Evolutionary conservation across 2,329 filamentous ascomycete species (phyloP).

Genomic region (Onygenales sp.): DNA sequence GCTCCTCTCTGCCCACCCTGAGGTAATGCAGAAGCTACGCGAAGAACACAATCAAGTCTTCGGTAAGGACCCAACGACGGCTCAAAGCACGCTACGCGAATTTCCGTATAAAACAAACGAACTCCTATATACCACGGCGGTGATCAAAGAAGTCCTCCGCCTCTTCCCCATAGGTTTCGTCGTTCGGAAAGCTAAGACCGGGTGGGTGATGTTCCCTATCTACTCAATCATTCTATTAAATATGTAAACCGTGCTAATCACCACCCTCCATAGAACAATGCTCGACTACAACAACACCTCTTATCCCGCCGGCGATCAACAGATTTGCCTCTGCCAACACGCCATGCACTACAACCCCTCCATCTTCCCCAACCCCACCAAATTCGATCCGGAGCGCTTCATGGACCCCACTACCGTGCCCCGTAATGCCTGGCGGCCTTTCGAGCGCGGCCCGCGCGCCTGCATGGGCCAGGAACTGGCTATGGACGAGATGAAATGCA

Average conservation of each 20-base stretch:
- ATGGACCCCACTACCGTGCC: conserved; percentile 11
- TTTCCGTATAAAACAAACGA: conserved; percentile 41
- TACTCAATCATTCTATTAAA: not conserved
- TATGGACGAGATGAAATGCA: conserved; percentile 42
- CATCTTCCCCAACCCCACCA: too few relatives aligned
- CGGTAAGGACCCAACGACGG: conserved; percentile 30
- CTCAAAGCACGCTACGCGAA: conserved; percentile 28
- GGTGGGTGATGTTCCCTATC: not conserved
- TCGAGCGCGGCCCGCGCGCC: conserved; percentile 45
- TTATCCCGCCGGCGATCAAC: not conserved
- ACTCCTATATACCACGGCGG: conserved; percentile 44
- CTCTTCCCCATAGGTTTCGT: conserved; percentile 36
- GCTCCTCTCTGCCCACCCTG: conserved; percentile 15
- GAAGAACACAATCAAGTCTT: conserved; percentile 46
- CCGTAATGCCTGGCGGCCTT: conserved; percentile 44
- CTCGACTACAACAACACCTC: not conserved
- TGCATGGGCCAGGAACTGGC: conserved; percentile 52
- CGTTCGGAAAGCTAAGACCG: not conserved
- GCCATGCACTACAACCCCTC: too few relatives aligned
- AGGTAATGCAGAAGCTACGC: conserved; percentile 27
- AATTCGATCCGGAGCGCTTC: too few relatives aligned
- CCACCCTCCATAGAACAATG: not conserved
- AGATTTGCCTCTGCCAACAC: too few relatives aligned
- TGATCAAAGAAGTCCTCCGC: conserved; percentile 47
- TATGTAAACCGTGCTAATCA: not conserved